phyloP scores from a whole-genome alignment of 352 stramenopile genomes.

The Pythium rhizo-oryzae region DNA sequence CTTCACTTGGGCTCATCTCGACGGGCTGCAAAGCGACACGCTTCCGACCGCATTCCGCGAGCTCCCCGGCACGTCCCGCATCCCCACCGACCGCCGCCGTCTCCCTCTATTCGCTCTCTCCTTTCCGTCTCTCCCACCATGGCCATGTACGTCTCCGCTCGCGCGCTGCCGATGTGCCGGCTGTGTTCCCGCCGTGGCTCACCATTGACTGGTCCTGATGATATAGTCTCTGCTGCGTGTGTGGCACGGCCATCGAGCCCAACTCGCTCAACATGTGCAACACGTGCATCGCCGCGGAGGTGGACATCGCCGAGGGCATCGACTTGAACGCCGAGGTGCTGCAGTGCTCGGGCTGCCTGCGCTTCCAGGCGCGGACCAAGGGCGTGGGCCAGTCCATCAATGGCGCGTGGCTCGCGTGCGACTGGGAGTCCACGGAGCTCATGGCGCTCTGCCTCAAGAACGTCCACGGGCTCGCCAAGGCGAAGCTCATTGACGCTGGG shows the following conservation, averaged over 20 bases:
- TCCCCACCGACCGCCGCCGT: not conserved
- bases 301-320: slow-evolving; percentile 78
- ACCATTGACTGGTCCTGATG: not conserved
- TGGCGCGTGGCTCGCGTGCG: slow-evolving; percentile 56
- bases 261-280: slow-evolving; percentile 84
- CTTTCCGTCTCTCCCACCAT: slow-evolving; percentile 5
- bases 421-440: slow-evolving; percentile 78
- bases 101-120: not conserved
- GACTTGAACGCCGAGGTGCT: slow-evolving; percentile 46
- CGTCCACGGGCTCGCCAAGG: slow-evolving; percentile 59
- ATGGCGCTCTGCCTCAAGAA: slow-evolving; percentile 82
- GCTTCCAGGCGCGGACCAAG: slow-evolving; percentile 63
- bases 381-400: slow-evolving; percentile 40
- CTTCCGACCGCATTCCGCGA: not conserved
- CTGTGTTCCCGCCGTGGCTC: no score
- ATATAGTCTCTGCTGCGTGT: slow-evolving; percentile 39
- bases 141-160: slow-evolving; percentile 23
- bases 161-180: slow-evolving; percentile 22
- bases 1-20: not conserved
- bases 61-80: not conserved
- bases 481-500: slow-evolving; percentile 74
- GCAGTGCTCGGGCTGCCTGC: slow-evolving; percentile 71
- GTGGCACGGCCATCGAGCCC: slow-evolving; percentile 62
- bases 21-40: not conserved
- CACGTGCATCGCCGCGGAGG: slow-evolving; percentile 63